Evolutionary conservation across 169 alveolate genomes (phyloP), one percentile per base, ranked within the genome.

Genomic region (Eimeria mitis): DNA sequence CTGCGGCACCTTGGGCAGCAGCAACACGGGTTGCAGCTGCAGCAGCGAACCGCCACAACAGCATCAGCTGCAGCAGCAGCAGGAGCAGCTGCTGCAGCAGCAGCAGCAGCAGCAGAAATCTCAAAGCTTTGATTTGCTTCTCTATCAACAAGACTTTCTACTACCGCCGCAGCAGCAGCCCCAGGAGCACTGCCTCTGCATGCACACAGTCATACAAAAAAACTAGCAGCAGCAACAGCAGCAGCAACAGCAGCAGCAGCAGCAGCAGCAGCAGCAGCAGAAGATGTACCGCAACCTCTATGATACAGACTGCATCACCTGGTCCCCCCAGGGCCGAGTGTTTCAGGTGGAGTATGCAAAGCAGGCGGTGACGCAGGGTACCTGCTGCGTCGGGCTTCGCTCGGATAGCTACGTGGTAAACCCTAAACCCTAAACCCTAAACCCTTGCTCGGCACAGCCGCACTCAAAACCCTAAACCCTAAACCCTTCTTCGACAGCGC

Each of bases 251-350:
- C 91, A 85, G 49, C 78, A 56, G 91, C 79, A 59, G 63, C 78
- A 88, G 85, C 94, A 88, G 75, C 89, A 73, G 52, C 61, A 90
- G 63, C 87, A 34, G 49, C 83, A 78, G 91, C 89, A 89, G 87
- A 95, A 52, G 84, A 95, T 95, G 97, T 91, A 95, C 42, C 90
- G 96, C 49, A 91, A 89, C 34, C 78, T 83, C 44, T 95, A 95
- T 88, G 97, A 95, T 92, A 94, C 95, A 54, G 97, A 95, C 88
- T 91, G 96, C 85, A 89, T 78, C 71, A 95, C 96, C 34, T 95
- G 97, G 97, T 68, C 92, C 42, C 97, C 97, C 31, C 97, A 95
- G 71, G 97, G 97, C 40, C 96, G 95, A 49, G 95, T 95, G 23
- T 88, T 85, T 63, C 97, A 95, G 63, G 95, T 95, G 4, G 95